These are phyloP conservation scores for Trichopus zeylanicus DNA, from an alignment of 116 monocot genomes.

Conservation along the genomic window DNA sequence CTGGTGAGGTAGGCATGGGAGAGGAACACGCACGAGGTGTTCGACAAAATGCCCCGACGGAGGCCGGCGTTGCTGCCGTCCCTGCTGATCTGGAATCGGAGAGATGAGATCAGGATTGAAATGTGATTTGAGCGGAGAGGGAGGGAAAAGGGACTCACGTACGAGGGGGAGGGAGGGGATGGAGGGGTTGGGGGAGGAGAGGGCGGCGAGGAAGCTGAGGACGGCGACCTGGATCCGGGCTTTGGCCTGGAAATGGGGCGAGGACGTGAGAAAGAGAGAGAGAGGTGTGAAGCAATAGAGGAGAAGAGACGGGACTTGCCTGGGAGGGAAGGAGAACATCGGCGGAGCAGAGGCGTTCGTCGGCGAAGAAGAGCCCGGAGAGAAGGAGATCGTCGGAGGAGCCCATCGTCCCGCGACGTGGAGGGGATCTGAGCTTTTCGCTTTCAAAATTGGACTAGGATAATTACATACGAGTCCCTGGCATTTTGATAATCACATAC, in stretches of 20 bases:
- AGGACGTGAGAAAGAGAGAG: background rate
- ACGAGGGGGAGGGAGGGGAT: constrained; percentile 70
- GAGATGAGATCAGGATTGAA: background rate
- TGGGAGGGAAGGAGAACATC: constrained; percentile 65
- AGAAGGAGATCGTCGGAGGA: background rate
- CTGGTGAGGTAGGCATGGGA: constrained; percentile 52
- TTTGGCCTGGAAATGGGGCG: constrained; percentile 25
- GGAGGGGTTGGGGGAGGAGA: constrained; percentile 48
- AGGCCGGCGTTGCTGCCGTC: constrained; percentile 42
- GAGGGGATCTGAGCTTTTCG: no score
- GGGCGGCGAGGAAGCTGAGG: constrained; percentile 59
- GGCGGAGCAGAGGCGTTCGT: constrained; percentile 81
- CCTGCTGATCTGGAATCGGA: constrained; percentile 41
- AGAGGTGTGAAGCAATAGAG: background rate
- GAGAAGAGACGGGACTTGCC: constrained; percentile 34
- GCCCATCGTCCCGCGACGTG: no score
- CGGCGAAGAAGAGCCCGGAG: constrained; percentile 76
- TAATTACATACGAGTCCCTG: no score
- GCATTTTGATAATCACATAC: no score
- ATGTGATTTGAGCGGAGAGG: constrained; percentile 1
- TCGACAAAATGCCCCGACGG: constrained; percentile 53
- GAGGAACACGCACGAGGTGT: constrained; percentile 69
- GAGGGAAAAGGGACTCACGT: constrained; percentile 9
- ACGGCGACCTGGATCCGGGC: constrained; percentile 90
- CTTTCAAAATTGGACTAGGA: no score